These are phyloP conservation scores for Trichaptum fuscoviolaceum DNA, from an alignment of 768 basidiomycete genomes.

Conservation along the genomic window DNA sequence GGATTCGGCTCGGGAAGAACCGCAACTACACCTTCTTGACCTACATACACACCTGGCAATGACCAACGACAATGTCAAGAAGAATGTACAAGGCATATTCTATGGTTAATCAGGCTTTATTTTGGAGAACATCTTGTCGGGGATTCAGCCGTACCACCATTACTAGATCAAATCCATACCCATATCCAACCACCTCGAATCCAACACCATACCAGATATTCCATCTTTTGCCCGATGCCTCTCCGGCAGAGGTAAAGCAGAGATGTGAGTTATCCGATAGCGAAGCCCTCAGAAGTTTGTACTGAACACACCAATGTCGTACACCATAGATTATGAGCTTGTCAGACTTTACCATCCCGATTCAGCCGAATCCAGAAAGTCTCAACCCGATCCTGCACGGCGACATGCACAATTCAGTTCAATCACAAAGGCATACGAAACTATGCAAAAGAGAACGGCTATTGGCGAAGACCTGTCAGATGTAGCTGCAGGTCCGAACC, in stretches of 20 bases:
- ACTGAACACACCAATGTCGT: background rate
- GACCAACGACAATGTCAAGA: background rate
- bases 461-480: conserved; percentile 17
- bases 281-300: too few relatives aligned
- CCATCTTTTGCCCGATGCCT: conserved; percentile 49
- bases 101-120: background rate
- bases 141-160: background rate
- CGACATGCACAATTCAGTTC: conserved; percentile 65
- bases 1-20: too few relatives aligned
- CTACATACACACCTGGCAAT: too few relatives aligned
- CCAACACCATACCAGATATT: conserved; percentile 63
- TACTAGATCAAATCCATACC: conserved; percentile 30
- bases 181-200: conserved; percentile 44
- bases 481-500: conserved; percentile 14
- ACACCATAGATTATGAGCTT: conserved; percentile 62
- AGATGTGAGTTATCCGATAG: conserved; percentile 38
- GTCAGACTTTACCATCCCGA: conserved; percentile 79
- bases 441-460: conserved; percentile 44
- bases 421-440: conserved; percentile 64
- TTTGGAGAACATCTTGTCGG: background rate
- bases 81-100: background rate
- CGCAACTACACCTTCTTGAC: too few relatives aligned
- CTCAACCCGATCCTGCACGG: conserved; percentile 34
- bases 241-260: conserved; percentile 48
- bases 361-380: conserved; percentile 38